Evolutionary conservation across 208 protist species (phyloP).

Genomic region (Angomonas deanei): DNA sequence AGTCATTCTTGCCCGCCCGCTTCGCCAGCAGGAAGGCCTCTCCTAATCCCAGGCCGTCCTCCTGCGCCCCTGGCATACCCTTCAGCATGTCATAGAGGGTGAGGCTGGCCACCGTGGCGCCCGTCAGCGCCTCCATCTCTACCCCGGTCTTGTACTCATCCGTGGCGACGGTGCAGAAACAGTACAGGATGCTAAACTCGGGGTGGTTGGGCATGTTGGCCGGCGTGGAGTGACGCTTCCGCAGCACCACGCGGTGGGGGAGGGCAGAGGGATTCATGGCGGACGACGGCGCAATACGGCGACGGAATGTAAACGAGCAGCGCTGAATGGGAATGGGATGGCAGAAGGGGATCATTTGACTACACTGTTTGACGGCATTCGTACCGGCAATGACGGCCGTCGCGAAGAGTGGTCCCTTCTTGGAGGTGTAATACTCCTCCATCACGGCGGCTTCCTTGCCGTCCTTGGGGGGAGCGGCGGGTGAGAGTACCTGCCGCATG

Average conservation of each 20-base stretch:
- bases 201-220: constrained; percentile 19
- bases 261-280: constrained; percentile 42
- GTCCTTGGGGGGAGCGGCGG: constrained; percentile 16
- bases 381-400: constrained; percentile 89
- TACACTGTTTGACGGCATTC: constrained; percentile 91
- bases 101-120: constrained; percentile 81
- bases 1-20: constrained; percentile 68
- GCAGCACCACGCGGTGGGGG: constrained; percentile 73
- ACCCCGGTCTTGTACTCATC: constrained; percentile 85
- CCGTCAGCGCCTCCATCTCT: constrained; percentile 97
- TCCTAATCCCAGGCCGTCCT: constrained; percentile 75
- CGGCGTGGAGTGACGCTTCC: constrained; percentile 39
- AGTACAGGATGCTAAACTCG: constrained; percentile 79
- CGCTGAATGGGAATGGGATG: constrained; percentile 88
- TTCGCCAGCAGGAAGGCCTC: constrained; percentile 80
- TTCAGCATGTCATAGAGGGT: constrained; percentile 89
- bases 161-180: constrained; percentile 84
- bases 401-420: constrained; percentile 80
- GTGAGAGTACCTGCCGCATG: constrained; percentile 69
- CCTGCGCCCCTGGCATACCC: constrained; percentile 61
- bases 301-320: constrained; percentile 84
- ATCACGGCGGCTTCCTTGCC: constrained; percentile 27
- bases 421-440: constrained; percentile 86
- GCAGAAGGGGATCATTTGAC: constrained; percentile 93
- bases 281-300: constrained; percentile 36